These are phyloP conservation scores for Wickerhamomyces xylosicus DNA, from an alignment of 805 yeast species.

Conservation along the genomic window DNA sequence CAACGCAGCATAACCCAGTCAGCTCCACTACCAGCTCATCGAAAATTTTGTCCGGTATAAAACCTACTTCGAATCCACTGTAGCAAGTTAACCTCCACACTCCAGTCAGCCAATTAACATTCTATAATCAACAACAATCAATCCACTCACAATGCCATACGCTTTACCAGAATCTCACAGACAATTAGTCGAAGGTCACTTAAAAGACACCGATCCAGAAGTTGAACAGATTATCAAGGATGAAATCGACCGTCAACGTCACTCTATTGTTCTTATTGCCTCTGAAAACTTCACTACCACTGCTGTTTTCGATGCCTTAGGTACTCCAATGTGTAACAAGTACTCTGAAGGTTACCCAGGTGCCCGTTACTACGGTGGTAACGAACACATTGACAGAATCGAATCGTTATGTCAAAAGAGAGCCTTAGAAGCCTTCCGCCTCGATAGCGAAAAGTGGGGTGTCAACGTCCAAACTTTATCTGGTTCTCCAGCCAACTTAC, in stretches of 20 bases:
- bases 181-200: conserved; percentile 50
- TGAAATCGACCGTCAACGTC: conserved; percentile 81
- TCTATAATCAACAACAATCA: no score
- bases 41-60: not conserved
- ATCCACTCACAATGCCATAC: conserved; percentile 31
- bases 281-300: conserved; percentile 94
- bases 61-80: not conserved
- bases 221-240: conserved; percentile 66
- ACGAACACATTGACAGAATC: conserved; percentile 85
- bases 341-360: conserved; percentile 99
- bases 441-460: conserved; percentile 85
- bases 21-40: not conserved
- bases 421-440: conserved; percentile 74
- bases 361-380: conserved; percentile 97
- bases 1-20: not conserved
- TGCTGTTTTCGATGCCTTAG: conserved; percentile 88
- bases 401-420: conserved; percentile 86
- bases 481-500: conserved; percentile 95
- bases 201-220: conserved; percentile 69
- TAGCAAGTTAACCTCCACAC: no score
- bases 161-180: conserved; percentile 60
- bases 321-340: conserved; percentile 95
- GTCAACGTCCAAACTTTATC: conserved; percentile 93
- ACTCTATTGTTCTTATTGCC: conserved; percentile 86
- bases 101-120: no score